Conservation (phyloP, 257 asterid species). For the Avicennia marina region DNA sequence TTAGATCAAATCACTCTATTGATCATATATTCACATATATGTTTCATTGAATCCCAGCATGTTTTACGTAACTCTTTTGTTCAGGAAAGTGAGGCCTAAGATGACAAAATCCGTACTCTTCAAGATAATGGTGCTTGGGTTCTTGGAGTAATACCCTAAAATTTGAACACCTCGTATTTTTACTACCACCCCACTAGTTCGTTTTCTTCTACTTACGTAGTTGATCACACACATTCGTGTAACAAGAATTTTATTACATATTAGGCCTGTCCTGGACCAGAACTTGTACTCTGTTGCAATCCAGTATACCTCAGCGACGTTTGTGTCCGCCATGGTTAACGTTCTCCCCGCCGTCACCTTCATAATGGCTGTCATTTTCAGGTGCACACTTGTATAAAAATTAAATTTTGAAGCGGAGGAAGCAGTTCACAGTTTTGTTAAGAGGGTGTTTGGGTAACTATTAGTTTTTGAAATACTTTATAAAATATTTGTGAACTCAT, state of each 20-base stretch:
- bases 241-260: neutral
- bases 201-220: neutral
- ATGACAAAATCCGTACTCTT: conserved; percentile 52
- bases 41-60: too few relatives aligned
- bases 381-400: conserved; percentile 29
- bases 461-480: too few relatives aligned
- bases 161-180: neutral
- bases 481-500: too few relatives aligned
- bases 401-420: too few relatives aligned
- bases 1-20: neutral
- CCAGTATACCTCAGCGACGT: conserved; percentile 83
- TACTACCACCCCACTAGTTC: neutral
- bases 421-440: too few relatives aligned
- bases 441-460: too few relatives aligned
- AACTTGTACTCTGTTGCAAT: conserved; percentile 75
- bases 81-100: conserved; percentile 66
- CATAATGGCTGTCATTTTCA: conserved; percentile 74
- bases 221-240: neutral
- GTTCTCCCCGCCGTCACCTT: conserved; percentile 91
- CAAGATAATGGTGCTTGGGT: conserved; percentile 50
- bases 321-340: conserved; percentile 80
- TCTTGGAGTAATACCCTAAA: conserved; percentile 52
- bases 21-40: too few relatives aligned
- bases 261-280: conserved; percentile 92
- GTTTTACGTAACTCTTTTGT: neutral